These are phyloP conservation scores for Zygnema circumcarinatum DNA, from an alignment of 139 green algal genomes.

Conservation along the genomic window DNA sequence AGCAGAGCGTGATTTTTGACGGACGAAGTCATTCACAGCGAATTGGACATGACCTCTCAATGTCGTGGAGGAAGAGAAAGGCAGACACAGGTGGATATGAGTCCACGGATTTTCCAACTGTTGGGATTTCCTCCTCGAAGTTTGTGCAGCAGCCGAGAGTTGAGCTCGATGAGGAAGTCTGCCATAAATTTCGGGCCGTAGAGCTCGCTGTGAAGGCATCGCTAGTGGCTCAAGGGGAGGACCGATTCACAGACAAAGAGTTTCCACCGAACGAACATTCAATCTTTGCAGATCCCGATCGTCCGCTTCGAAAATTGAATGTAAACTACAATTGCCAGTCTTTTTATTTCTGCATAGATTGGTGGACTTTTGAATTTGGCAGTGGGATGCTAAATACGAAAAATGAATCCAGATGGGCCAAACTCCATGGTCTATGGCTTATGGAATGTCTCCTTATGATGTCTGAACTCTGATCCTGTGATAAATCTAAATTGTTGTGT, in stretches of 20 bases:
- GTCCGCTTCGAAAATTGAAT: background rate
- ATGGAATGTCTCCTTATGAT: no score
- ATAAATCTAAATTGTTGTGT: no score
- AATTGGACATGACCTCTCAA: background rate
- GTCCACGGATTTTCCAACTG: background rate
- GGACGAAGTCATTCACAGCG: background rate
- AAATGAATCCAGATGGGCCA: no score
- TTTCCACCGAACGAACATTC: background rate
- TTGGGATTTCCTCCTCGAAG: background rate
- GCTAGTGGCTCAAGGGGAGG: background rate
- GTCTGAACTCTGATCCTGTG: no score
- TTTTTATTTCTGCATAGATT: background rate
- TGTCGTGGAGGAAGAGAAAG: slow-evolving; percentile 4
- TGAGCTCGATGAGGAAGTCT: background rate
- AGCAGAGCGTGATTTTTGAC: background rate
- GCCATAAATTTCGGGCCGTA: background rate
- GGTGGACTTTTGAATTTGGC: background rate
- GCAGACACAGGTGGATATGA: background rate
- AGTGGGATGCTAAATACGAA: no score
- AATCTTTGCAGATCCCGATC: background rate
- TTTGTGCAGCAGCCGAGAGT: background rate
- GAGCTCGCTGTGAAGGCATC: background rate
- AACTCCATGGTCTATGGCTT: no score
- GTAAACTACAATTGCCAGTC: background rate
- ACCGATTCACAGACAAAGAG: background rate